Evolutionary conservation across 2,329 filamentous ascomycete species (phyloP), one percentile per base, ranked within the genome.

Genomic region (Thelonectria olida): DNA sequence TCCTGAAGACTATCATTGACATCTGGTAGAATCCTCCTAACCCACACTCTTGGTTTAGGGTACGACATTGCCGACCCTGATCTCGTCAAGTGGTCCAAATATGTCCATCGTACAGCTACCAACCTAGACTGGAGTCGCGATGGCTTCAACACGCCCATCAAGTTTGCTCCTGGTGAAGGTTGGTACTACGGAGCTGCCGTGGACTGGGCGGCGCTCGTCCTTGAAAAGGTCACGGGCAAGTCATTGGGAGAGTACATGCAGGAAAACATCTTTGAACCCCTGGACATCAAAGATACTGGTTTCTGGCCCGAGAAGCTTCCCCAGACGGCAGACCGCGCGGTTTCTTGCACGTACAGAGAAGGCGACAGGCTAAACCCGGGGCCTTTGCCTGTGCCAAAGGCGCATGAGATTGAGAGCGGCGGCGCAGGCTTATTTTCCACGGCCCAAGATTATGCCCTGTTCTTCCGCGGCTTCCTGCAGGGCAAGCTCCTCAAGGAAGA

Each of bases 111-210:
- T 23, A 73, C 69, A 0, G 66, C 67, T n/a, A 73, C 67, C 10
- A 71, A 75, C 48, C 66, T 76, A 15, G 65, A 73, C 25, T 77
- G 71, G 62, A 76, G 66, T 31, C 70, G 74, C 31, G 76, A 76
- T 2, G 77, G 78, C 64, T 82, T 77, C 69, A 70, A 67, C 47
- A 78, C 78, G 56, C 84, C 82, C 0, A 66, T 83, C 34, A 73
- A 75, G 53, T 82, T 82, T 58, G 63, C 73, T 3, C 81, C 84
- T 0, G 84, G 83, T 1, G 73, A 78, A 3, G 76, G 78, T 7
- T 87, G 83, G 83, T 73, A 72, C 27, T 87, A 86, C 59, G 82
- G 84, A 5, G 67, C 75, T 4, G 72, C 73, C 0, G 58, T 80
- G 41, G 84, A 86, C 73, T 85, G 81, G 77, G 82, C 79, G 0